phyloP scores from a whole-genome alignment of 2,329 filamentous ascomycete species.

The Onygena corvina region DNA sequence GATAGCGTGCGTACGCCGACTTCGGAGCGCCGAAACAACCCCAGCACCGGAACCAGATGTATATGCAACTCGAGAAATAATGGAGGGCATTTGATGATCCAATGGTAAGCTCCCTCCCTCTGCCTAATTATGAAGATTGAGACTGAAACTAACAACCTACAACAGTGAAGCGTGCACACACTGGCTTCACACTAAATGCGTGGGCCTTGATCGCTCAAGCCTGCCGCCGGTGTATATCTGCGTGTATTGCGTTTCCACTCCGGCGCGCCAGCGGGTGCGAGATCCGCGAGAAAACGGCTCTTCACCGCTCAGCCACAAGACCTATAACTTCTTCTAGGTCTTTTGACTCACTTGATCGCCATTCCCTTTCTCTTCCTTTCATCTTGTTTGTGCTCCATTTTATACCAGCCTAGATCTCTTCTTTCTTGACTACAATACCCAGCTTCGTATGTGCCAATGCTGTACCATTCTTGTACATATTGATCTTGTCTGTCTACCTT shows the following conservation, averaged over 20 bases:
- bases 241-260: constrained; percentile 37
- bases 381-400: background rate
- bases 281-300: constrained; percentile 15
- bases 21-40: constrained; percentile 42
- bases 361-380: background rate
- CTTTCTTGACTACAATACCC: constrained; percentile 1
- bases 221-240: constrained; percentile 41
- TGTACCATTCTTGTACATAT: constrained; percentile 2
- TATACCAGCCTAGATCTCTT: constrained; percentile 4
- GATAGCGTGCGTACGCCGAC: constrained; percentile 40
- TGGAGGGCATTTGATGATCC: constrained; percentile 46
- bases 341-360: background rate
- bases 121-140: background rate
- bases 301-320: constrained; percentile 22
- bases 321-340: constrained; percentile 11
- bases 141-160: background rate
- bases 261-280: constrained; percentile 20
- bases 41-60: constrained; percentile 45
- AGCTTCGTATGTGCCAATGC: constrained; percentile 1
- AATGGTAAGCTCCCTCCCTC: constrained; percentile 36
- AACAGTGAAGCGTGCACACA: constrained; percentile 49
- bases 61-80: constrained; percentile 45
- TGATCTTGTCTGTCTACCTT: background rate
- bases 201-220: constrained; percentile 41
- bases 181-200: constrained; percentile 49